phyloP scores from a whole-genome alignment of 2,329 filamentous ascomycete genomes.

The Cladobotryum protrusum region DNA sequence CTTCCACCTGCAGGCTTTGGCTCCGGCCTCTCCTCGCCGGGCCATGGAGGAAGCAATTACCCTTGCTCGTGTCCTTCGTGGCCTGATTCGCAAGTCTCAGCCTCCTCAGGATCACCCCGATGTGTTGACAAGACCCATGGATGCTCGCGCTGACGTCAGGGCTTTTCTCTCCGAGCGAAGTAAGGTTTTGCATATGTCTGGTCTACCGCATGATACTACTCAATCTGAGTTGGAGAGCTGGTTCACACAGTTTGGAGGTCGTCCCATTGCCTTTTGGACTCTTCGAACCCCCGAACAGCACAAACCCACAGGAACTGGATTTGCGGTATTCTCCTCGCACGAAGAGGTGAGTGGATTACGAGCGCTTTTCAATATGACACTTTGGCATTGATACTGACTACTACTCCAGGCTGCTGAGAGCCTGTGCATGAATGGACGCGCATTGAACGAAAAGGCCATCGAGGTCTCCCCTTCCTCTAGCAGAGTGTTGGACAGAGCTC shows the following conservation, averaged over 20 bases:
- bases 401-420: slow-evolving; percentile 77
- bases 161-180: slow-evolving; percentile 94
- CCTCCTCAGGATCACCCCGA: slow-evolving; percentile 90
- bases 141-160: slow-evolving; percentile 90
- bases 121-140: slow-evolving; percentile 90
- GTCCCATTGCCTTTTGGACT: slow-evolving; percentile 98
- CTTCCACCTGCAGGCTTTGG: slow-evolving; percentile 93
- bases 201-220: slow-evolving; percentile 93
- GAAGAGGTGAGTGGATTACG: slow-evolving; percentile 70
- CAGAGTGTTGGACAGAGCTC: slow-evolving; percentile 88
- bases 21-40: slow-evolving; percentile 87
- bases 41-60: slow-evolving; percentile 98
- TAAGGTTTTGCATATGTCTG: slow-evolving; percentile 97
- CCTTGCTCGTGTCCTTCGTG: slow-evolving; percentile 82
- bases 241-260: slow-evolving; percentile 98
- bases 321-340: slow-evolving; percentile 97
- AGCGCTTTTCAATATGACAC: too few relatives aligned
- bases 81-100: slow-evolving; percentile 92
- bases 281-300: slow-evolving; percentile 96
- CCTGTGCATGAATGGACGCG: slow-evolving; percentile 97
- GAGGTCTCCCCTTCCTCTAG: slow-evolving; percentile 98
- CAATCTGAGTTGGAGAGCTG: slow-evolving; percentile 98
- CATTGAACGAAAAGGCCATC: slow-evolving; percentile 97
- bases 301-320: slow-evolving; percentile 97
- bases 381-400: slow-evolving; percentile 6